These are phyloP conservation scores for Mycena filopes DNA, from an alignment of 768 basidiomycete species.

Conservation along the genomic window DNA sequence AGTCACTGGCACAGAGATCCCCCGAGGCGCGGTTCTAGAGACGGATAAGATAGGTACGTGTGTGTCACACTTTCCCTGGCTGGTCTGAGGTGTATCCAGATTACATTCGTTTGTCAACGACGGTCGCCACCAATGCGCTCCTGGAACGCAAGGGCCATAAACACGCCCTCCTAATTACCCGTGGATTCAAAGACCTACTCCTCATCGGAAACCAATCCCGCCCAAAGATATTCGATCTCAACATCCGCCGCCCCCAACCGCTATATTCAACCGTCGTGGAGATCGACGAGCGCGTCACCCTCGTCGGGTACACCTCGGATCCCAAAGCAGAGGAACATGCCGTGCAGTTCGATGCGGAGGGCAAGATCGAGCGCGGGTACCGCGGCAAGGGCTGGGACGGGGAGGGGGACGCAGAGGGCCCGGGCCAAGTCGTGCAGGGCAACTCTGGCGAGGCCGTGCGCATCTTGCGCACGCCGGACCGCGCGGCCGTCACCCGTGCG, in stretches of 20 bases:
- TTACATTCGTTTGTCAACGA: constrained; percentile 92
- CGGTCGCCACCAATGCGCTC: constrained; percentile 95
- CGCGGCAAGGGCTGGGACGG: constrained; percentile 84
- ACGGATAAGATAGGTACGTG: constrained; percentile 86
- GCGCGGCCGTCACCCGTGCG: constrained; percentile 62
- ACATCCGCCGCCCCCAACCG: constrained; percentile 81
- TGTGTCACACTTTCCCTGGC: constrained; percentile 42
- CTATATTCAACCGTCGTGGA: constrained; percentile 83
- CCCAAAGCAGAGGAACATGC: constrained; percentile 82
- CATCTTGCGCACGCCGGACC: constrained; percentile 67
- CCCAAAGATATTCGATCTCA: constrained; percentile 94
- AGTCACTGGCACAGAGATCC: constrained; percentile 74
- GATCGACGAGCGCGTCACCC: constrained; percentile 91
- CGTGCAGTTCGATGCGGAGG: constrained; percentile 79
- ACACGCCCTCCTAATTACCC: constrained; percentile 91
- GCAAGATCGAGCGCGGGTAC: constrained; percentile 74
- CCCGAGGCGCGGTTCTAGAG: constrained; percentile 71
- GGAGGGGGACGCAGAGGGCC: constrained; percentile 75
- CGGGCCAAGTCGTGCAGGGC: constrained; percentile 83
- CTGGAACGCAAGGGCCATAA: constrained; percentile 94
- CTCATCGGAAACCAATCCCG: constrained; percentile 95
- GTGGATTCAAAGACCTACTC: constrained; percentile 91
- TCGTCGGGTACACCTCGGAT: constrained; percentile 94
- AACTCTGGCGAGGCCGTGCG: constrained; percentile 91
- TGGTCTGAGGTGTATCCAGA: constrained; percentile 57